A percentile compares a stretch with the other conserved stretches of the same genome.
Conservation (phyloP, 306 rosid genomes). For the Cajanus cajan region DNA sequence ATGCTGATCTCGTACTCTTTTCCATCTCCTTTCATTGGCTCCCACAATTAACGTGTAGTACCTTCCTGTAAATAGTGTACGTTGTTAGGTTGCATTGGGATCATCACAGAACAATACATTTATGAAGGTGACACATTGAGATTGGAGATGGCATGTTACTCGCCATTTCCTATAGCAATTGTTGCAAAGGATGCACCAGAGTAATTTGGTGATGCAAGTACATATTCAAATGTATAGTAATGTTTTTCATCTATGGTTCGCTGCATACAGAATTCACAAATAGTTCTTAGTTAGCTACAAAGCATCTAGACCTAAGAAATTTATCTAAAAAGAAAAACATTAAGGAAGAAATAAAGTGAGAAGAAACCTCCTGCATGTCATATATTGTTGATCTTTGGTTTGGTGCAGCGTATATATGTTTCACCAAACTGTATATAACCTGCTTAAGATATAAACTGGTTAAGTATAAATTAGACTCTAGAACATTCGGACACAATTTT, state of each 20-base stretch:
- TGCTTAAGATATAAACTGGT: slow-evolving; percentile 33
- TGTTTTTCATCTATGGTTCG: slow-evolving; percentile 68
- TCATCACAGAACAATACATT: not conserved
- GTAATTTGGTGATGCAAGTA: slow-evolving; percentile 66
- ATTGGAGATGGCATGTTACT: slow-evolving; percentile 27
- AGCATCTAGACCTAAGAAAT: not conserved
- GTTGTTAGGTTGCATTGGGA: not conserved
- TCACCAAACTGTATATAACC: slow-evolving; percentile 71
- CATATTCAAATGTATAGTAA: slow-evolving; percentile 82
- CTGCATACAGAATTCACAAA: slow-evolving; percentile 49
- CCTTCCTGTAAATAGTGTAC: slow-evolving; percentile 55
- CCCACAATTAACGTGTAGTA: slow-evolving; percentile 80
- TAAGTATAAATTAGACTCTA: not conserved
- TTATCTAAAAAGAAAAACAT: not conserved
- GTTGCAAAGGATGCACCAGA: slow-evolving; percentile 72
- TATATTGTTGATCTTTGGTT: slow-evolving; percentile 67
- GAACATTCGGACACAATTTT: not conserved
- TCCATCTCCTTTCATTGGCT: slow-evolving; percentile 94
- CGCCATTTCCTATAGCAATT: slow-evolving; percentile 89
- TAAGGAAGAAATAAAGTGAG: not conserved
- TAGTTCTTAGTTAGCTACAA: not conserved
- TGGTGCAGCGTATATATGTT: slow-evolving; percentile 75
- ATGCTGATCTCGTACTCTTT: slow-evolving; percentile 64
- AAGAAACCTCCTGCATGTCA: slow-evolving; percentile 79
- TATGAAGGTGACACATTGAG: not conserved